Evolutionary conservation across 2,329 filamentous ascomycete genomes (phyloP).

Genomic region (Metarhizium guizhouense): DNA sequence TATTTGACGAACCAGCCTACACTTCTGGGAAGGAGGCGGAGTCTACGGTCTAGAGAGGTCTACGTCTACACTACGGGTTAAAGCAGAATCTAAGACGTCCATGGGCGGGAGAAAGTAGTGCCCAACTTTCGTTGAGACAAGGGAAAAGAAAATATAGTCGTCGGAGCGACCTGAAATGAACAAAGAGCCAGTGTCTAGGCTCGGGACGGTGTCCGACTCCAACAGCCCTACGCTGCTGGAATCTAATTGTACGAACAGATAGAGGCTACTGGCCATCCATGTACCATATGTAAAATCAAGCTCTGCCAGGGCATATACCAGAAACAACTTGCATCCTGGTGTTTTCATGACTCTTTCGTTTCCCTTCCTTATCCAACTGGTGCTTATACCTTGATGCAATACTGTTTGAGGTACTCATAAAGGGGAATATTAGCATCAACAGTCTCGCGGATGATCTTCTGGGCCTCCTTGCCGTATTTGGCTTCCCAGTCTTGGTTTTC

Average conservation of each 20-base stretch:
- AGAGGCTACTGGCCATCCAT: not conserved
- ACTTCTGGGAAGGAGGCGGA: not conserved
- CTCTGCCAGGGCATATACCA: constrained; percentile 1
- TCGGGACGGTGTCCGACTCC: not conserved
- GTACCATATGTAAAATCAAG: constrained; percentile 3
- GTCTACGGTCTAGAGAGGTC: not conserved
- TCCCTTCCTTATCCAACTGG: not conserved
- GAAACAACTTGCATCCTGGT: not conserved
- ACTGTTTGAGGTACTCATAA: constrained; percentile 77
- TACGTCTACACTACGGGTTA: not conserved
- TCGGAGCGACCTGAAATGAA: constrained; percentile 1
- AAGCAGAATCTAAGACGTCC: not conserved
- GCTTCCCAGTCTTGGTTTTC: constrained; percentile 63
- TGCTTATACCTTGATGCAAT: constrained; percentile 53
- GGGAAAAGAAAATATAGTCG: not conserved
- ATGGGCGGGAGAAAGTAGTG: not conserved
- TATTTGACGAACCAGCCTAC: constrained; percentile 22
- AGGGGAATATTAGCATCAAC: constrained; percentile 64
- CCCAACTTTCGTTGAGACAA: not conserved
- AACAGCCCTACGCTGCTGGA: not conserved
- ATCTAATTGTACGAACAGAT: constrained; percentile 2
- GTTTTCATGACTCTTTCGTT: not conserved
- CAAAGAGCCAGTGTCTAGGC: not conserved
- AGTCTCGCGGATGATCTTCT: constrained; percentile 58
- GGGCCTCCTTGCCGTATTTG: constrained; percentile 65